Evolutionary conservation across 495 filamentous ascomycete species (phyloP).

Genomic region (Aspergillus ostianus): DNA sequence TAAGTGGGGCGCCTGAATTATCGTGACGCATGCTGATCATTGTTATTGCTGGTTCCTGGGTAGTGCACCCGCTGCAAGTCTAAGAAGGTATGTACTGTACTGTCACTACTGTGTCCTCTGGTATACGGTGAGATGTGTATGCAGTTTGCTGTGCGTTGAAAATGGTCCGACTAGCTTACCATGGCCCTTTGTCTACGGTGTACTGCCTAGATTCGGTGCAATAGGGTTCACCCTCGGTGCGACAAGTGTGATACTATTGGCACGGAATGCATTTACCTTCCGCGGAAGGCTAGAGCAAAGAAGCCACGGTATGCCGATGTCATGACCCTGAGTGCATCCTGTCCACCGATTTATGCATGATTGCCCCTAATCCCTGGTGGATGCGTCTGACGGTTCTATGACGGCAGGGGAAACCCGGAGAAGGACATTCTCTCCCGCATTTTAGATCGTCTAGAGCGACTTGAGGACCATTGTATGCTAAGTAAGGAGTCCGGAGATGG

Average conservation of each 20-base stretch:
- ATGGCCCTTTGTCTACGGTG: no score
- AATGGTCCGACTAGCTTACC: no score
- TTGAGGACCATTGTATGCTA: constrained; percentile 21
- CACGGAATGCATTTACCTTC: constrained; percentile 15
- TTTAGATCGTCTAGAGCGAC: constrained; percentile 19
- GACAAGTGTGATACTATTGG: constrained; percentile 20
- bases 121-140: background rate
- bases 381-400: background rate
- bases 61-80: constrained; percentile 23
- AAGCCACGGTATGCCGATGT: constrained; percentile 11
- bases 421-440: constrained; percentile 17
- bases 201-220: constrained; percentile 20
- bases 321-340: no score
- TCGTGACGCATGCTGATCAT: background rate
- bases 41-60: no score
- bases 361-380: background rate
- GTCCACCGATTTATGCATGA: no score
- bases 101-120: no score
- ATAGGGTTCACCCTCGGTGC: constrained; percentile 20
- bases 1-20: background rate
- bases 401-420: constrained; percentile 1
- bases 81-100: constrained; percentile 16
- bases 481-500: background rate
- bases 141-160: background rate
- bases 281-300: constrained; percentile 18